Base-by-base conservation (phyloP, 2,329 filamentous ascomycete genomes). In the Ophiostoma angusticollis region DNA sequence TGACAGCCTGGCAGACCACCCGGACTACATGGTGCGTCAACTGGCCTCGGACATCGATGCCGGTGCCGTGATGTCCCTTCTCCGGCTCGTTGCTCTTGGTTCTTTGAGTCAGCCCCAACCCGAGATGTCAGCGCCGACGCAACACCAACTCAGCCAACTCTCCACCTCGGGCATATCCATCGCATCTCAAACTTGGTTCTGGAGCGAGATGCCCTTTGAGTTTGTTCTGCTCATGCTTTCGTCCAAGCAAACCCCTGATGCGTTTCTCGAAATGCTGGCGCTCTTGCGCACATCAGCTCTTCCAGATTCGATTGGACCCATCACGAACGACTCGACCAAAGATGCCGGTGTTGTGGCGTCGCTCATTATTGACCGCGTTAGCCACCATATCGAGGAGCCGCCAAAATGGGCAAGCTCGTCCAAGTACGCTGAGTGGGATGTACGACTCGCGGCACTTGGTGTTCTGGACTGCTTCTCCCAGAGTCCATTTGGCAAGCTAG, bases 211-310 rank as follows among this genome's bases (percentile, higher is more conserved):
- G 44, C 70, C 78, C 4, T 68, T 75, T 18, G 72, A 81, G 31
- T 77, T 81, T 46, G 69, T 80, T 9, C 58, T 83, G 11, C 62
- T 82, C 40, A 70, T 84, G 49, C 65, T 89, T 1, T 77, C 72
- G 43, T 72, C 72, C 22, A 77, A 76, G 39, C 80, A 86, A 44
- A 70, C 72, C 1, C 59, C 74, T 1, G 55, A 63, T 2, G 76
- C 84, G 35, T 78, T 83, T 38, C 59, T 72, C 1, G 63, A 68
- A 21, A 79, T 79, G 62, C 60, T 87, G 8, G 65, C 70, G 19
- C 65, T 87, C 34, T 60, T 91, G 2, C 67, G 69, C 25, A 81
- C 78, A 0, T 84, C 81, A 5, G 68, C 73, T 0, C 64, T 82
- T 1, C 59, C 69, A 0, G 60, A 65, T 2, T 78, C 74, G 1